Percentiles rank a stretch among this genome's conserved stretches.
These are phyloP conservation scores for Bacidia gigantensis DNA, from an alignment of 495 filamentous ascomycete genomes.

Conservation along the genomic window DNA sequence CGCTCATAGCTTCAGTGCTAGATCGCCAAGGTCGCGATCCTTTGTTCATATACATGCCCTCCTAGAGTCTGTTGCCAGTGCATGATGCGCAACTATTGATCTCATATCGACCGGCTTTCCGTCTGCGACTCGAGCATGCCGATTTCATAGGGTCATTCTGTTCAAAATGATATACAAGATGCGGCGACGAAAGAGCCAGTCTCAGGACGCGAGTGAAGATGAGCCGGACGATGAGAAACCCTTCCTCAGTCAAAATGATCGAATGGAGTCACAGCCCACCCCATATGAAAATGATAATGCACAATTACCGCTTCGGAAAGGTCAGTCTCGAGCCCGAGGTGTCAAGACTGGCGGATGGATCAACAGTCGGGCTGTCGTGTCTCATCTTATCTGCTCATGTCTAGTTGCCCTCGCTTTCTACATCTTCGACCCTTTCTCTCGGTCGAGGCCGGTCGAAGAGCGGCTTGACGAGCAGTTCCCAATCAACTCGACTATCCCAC, in stretches of 20 bases:
- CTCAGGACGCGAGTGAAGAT: neutral
- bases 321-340: neutral
- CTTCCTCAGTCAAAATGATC: neutral
- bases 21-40: no score
- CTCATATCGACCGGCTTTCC: no score
- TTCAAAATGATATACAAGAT: neutral
- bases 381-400: neutral
- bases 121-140: no score
- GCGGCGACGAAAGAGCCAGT: neutral
- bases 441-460: neutral
- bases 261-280: neutral
- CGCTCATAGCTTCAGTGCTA: no score
- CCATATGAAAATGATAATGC: neutral
- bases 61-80: no score
- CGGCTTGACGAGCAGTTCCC: neutral
- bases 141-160: no score
- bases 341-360: neutral
- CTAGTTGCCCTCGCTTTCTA: neutral
- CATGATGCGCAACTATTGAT: no score
- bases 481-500: neutral
- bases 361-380: neutral
- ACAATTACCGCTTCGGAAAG: neutral
- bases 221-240: neutral
- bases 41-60: no score
- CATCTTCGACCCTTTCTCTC: neutral